phyloP scores from a whole-genome alignment of 139 green algal genomes.

The Choricystis sp. region DNA sequence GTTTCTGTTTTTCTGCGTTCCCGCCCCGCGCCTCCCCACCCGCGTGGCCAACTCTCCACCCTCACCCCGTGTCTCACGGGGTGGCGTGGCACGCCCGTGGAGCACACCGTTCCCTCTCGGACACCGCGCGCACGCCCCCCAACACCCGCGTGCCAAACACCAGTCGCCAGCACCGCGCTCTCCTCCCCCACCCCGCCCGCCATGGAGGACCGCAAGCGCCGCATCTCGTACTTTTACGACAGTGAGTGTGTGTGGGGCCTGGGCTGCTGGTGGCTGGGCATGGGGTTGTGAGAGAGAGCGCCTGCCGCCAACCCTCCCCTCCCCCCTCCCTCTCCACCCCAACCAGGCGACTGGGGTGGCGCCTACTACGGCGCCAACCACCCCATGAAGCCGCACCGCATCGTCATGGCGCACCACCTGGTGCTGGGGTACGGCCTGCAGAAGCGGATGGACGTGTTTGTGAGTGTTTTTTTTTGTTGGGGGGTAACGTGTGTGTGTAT shows the following conservation, averaged over 20 bases:
- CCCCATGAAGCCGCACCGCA: constrained; percentile 94
- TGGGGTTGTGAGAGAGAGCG: too few relatives aligned
- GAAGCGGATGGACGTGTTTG: constrained; percentile 75
- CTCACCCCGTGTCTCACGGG: too few relatives aligned
- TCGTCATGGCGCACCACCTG: constrained; percentile 89
- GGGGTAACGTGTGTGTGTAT: background rate
- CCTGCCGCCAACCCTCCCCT: background rate
- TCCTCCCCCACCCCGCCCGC: too few relatives aligned
- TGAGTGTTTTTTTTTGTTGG: constrained; percentile 20
- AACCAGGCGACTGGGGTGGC: constrained; percentile 47
- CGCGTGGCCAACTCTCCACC: too few relatives aligned
- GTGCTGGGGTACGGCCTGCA: constrained; percentile 88
- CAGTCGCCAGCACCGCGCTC: too few relatives aligned
- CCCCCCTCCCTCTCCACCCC: background rate
- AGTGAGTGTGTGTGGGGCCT: constrained; percentile 17
- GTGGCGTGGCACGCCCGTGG: too few relatives aligned
- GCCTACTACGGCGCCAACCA: constrained; percentile 94
- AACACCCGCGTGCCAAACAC: too few relatives aligned
- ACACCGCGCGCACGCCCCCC: too few relatives aligned
- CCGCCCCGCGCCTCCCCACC: too few relatives aligned
- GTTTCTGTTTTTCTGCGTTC: too few relatives aligned
- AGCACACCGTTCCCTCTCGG: too few relatives aligned
- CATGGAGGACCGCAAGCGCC: constrained; percentile 33
- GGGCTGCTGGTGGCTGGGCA: background rate
- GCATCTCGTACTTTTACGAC: constrained; percentile 77